Conservation (phyloP, 345 rosid genomes). For the Corchorus olitorius region DNA sequence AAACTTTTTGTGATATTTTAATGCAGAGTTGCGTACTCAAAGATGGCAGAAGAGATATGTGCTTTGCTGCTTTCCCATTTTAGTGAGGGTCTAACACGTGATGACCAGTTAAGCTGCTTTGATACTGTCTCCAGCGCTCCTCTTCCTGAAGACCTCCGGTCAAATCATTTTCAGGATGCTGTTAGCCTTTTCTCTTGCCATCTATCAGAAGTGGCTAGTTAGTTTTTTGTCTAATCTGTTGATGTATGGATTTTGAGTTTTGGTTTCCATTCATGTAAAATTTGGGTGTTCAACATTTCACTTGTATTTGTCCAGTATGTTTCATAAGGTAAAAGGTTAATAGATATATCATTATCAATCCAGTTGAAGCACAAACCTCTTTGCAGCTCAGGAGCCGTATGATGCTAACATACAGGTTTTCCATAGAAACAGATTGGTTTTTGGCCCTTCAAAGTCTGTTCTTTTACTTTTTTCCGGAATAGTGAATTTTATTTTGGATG, state of each 20-base stretch:
- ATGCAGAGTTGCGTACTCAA: conserved; percentile 77
- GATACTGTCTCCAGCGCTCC: conserved; percentile 69
- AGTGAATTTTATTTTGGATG: no score
- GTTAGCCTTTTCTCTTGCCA: conserved; percentile 74
- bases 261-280: not conserved
- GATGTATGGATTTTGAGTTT: not conserved
- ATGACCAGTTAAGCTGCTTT: conserved; percentile 71
- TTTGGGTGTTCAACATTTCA: not conserved
- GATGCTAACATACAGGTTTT: no score
- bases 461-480: no score
- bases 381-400: no score
- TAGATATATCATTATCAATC: not conserved
- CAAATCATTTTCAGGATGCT: conserved; percentile 86
- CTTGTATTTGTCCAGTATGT: not conserved
- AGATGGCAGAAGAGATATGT: conserved; percentile 82
- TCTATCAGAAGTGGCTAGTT: conserved; percentile 67
- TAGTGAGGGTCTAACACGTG: conserved; percentile 47
- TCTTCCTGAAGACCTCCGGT: conserved; percentile 65
- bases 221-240: conserved; percentile 13
- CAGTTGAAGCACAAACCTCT: not conserved
- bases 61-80: conserved; percentile 58
- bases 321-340: not conserved
- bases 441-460: no score
- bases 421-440: no score
- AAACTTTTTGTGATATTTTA: not conserved